These are phyloP conservation scores for Phytophthora idaei DNA, from an alignment of 352 stramenopile species.

Conservation along the genomic window DNA sequence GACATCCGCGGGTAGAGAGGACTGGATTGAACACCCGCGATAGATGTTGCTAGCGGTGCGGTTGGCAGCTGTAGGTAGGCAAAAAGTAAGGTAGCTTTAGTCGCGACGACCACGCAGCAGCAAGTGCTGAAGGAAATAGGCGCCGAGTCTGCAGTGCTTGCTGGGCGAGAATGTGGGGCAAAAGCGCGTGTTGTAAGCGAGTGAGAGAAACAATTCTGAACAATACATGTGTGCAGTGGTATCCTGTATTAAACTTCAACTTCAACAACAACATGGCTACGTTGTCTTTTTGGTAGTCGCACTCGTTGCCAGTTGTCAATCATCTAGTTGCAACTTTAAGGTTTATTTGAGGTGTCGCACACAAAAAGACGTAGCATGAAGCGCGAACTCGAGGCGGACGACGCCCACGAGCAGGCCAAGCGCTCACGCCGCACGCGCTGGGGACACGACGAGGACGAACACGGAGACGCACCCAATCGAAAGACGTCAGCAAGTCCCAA, in stretches of 20 bases:
- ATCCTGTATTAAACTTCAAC: neutral
- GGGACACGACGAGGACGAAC: conserved; percentile 29
- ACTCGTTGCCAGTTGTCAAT: neutral
- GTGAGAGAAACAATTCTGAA: conserved; percentile 19
- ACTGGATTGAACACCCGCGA: neutral
- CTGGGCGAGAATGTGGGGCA: neutral
- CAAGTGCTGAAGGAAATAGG: conserved; percentile 26
- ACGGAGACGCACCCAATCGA: neutral
- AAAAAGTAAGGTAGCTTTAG: conserved; percentile 9
- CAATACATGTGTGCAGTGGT: conserved; percentile 14
- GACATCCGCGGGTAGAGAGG: conserved; percentile 46
- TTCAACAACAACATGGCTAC: conserved; percentile 3
- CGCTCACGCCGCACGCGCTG: conserved; percentile 48
- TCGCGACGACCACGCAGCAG: conserved; percentile 1
- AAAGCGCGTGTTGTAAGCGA: neutral
- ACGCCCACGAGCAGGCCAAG: conserved; percentile 29
- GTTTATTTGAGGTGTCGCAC: conserved; percentile 3
- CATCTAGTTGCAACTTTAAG: neutral
- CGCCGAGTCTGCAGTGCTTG: conserved; percentile 15
- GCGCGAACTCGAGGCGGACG: conserved; percentile 20
- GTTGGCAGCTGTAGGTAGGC: neutral
- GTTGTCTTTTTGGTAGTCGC: conserved; percentile 10
- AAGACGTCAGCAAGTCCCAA: conserved; percentile 24
- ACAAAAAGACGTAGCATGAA: conserved; percentile 20
- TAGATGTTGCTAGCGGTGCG: conserved; percentile 12